Evolutionary conservation across 1,284 basidiomycete genomes (phyloP).

Genomic region (Cryptococcus sp.): DNA sequence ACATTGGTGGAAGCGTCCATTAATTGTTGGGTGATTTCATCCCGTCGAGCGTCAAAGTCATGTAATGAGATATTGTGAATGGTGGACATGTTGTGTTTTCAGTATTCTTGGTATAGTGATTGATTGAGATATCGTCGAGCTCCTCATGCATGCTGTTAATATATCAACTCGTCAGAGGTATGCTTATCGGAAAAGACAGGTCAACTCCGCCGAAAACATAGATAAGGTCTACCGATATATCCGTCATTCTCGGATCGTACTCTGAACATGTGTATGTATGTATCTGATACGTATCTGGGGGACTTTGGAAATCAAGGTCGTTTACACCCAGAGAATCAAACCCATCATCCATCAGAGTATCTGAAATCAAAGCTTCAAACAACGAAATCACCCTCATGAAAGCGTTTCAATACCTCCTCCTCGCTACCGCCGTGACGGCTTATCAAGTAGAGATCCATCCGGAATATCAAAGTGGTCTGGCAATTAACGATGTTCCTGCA

Average conservation of each 20-base stretch:
- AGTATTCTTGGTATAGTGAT: neutral
- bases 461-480: slow-evolving; percentile 22
- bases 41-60: slow-evolving; percentile 27
- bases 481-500: slow-evolving; percentile 27
- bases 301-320: neutral
- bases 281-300: too few relatives aligned
- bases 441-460: slow-evolving; percentile 24
- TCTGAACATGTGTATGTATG: too few relatives aligned
- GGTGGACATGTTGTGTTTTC: neutral
- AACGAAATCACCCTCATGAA: neutral
- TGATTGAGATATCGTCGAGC: neutral
- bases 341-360: neutral
- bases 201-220: neutral
- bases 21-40: slow-evolving; percentile 23
- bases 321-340: neutral
- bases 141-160: neutral
- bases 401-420: neutral
- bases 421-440: slow-evolving; percentile 1
- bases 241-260: too few relatives aligned
- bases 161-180: too few relatives aligned
- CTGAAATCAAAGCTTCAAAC: neutral
- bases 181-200: too few relatives aligned
- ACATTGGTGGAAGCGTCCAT: slow-evolving; percentile 29
- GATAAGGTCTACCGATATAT: neutral
- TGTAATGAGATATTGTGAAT: slow-evolving; percentile 31